Conservation (phyloP, 2,329 filamentous ascomycete species). For the Penicillium sp. region DNA sequence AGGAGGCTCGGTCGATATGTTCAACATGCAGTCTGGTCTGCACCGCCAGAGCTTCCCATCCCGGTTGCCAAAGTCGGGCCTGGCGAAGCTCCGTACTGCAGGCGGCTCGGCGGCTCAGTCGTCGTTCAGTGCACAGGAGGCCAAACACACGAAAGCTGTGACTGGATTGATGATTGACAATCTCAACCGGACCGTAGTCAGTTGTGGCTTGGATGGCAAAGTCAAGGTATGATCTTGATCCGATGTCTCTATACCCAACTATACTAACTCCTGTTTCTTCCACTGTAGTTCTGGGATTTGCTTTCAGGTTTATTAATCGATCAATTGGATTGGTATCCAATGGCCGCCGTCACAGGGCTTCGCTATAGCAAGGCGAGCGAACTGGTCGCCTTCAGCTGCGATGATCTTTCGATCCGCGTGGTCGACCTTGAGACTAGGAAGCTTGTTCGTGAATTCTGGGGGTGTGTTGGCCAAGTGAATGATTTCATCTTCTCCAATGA, state of each 20-base stretch:
- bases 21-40: constrained; percentile 90
- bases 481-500: constrained; percentile 91
- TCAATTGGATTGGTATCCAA: constrained; percentile 81
- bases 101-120: constrained; percentile 37
- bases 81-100: constrained; percentile 48
- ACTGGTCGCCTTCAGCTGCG: constrained; percentile 84
- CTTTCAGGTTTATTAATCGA: constrained; percentile 76
- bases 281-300: constrained; percentile 85
- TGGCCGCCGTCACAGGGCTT: constrained; percentile 74
- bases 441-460: constrained; percentile 91
- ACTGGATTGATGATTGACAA: constrained; percentile 87
- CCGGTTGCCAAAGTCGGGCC: constrained; percentile 67
- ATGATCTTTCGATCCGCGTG: constrained; percentile 84
- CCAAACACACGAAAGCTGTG: constrained; percentile 79
- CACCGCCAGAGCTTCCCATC: constrained; percentile 89
- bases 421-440: constrained; percentile 89
- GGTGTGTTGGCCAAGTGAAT: constrained; percentile 72
- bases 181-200: constrained; percentile 84
- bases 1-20: constrained; percentile 86
- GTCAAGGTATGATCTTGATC: constrained; percentile 63
- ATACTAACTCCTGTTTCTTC: not conserved
- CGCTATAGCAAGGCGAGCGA: constrained; percentile 83
- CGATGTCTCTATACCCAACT: not conserved
- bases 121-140: constrained; percentile 42
- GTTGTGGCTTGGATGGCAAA: constrained; percentile 86